Evolutionary conservation across 331 rosid genomes (phyloP).

Genomic region (Quercus phellos): DNA sequence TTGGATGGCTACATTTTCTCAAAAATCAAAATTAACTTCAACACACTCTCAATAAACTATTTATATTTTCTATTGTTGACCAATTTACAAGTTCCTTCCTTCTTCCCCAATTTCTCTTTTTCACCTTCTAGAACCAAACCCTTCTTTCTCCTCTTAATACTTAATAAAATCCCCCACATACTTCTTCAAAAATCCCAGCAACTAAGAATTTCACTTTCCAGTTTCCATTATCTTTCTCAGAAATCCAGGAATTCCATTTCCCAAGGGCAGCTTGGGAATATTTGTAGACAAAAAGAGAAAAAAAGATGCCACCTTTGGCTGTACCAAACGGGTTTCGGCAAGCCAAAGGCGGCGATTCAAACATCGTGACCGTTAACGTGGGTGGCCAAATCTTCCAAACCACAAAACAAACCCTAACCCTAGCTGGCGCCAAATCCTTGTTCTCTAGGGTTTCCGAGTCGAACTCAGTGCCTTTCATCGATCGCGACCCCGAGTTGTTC

Average conservation of each 20-base stretch:
- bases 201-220: no score
- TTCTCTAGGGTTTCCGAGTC: constrained; percentile 46
- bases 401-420: constrained; percentile 75
- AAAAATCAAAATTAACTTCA: no score
- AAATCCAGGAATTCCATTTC: neutral
- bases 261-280: neutral
- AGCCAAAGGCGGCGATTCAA: constrained; percentile 37
- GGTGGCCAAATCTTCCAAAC: constrained; percentile 90
- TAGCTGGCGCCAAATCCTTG: constrained; percentile 57
- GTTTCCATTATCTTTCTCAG: no score
- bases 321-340: constrained; percentile 19
- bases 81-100: neutral
- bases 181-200: no score
- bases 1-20: constrained; percentile 12
- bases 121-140: constrained; percentile 28
- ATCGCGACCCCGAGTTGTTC: constrained; percentile 87
- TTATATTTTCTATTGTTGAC: constrained; percentile 1
- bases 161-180: no score
- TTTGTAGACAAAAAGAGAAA: neutral
- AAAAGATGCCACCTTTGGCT: constrained; percentile 48
- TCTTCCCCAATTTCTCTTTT: neutral
- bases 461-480: constrained; percentile 45
- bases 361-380: constrained; percentile 67
- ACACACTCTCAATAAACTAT: neutral
- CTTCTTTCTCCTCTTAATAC: no score